Percentiles rank a stretch among this genome's conserved stretches.
These are phyloP conservation scores for Myriosclerotinia duriaeana DNA, from an alignment of 2,329 filamentous ascomycete species.

Conservation along the genomic window DNA sequence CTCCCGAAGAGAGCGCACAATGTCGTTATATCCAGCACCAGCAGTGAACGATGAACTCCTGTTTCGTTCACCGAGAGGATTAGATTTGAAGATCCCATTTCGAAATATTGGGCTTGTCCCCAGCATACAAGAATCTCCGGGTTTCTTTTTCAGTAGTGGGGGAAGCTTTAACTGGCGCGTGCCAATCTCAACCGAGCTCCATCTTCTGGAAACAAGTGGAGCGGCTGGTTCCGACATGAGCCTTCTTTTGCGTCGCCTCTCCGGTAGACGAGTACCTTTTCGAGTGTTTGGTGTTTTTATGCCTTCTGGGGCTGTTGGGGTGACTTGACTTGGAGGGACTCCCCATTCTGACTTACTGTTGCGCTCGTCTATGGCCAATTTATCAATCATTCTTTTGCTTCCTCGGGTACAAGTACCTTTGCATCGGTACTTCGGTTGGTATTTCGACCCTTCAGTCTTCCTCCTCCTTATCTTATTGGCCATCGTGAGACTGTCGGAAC, in stretches of 20 bases:
- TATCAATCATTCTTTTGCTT: not conserved
- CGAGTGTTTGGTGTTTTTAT: not conserved
- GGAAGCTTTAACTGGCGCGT: conserved; percentile 22
- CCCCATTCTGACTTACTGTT: conserved; percentile 21
- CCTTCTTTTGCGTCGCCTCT: not conserved
- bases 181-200: conserved; percentile 36
- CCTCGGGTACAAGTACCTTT: conserved; percentile 21
- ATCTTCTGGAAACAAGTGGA: conserved; percentile 30
- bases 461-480: conserved; percentile 23
- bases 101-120: not conserved
- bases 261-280: not conserved
- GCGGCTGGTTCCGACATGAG: conserved; percentile 19
- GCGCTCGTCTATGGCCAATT: conserved; percentile 11
- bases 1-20: conserved; percentile 31
- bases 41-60: conserved; percentile 28
- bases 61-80: conserved; percentile 17
- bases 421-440: conserved; percentile 12
- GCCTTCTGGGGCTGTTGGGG: conserved; percentile 27
- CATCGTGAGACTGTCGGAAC: conserved; percentile 32
- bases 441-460: conserved; percentile 23
- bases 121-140: not conserved
- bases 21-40: conserved; percentile 27
- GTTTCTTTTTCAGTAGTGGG: not conserved
- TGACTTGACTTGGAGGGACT: conserved; percentile 24
- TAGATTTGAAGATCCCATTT: conserved; percentile 14